A percentile compares a stretch with the other conserved stretches of the same genome.
Evolutionary conservation across 2,329 filamentous ascomycete genomes (phyloP).

Genomic region (Penicillium glabrum): DNA sequence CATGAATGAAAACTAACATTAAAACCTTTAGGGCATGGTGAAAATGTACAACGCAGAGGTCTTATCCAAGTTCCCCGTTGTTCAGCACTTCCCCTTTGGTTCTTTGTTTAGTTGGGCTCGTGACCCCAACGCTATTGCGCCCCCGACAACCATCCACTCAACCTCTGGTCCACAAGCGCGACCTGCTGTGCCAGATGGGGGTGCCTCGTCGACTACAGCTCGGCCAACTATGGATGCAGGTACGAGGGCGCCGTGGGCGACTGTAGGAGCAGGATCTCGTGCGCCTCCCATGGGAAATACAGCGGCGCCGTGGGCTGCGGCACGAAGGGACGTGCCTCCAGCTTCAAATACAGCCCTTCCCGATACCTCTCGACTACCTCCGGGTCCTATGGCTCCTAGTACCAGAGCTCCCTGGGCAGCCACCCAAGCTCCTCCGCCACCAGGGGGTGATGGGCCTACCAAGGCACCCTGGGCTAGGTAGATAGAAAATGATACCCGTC

Average conservation of each 20-base stretch:
- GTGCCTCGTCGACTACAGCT: slow-evolving; percentile 11
- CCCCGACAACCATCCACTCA: slow-evolving; percentile 57
- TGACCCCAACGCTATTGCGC: slow-evolving; percentile 60
- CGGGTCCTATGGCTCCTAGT: slow-evolving; percentile 27
- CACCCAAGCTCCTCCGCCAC: slow-evolving; percentile 16
- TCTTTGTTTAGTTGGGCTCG: slow-evolving; percentile 75
- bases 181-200: slow-evolving; percentile 19
- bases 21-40: slow-evolving; percentile 72
- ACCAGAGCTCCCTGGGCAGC: slow-evolving; percentile 36
- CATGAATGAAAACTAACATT: neutral
- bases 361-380: slow-evolving; percentile 30
- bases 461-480: slow-evolving; percentile 42
- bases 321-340: slow-evolving; percentile 13
- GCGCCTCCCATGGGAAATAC: slow-evolving; percentile 23
- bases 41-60: slow-evolving; percentile 99
- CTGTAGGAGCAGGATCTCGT: slow-evolving; percentile 13
- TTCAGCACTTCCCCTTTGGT: slow-evolving; percentile 92
- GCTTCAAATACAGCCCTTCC: slow-evolving; percentile 15
- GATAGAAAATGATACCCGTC: slow-evolving; percentile 14
- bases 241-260: slow-evolving; percentile 39
- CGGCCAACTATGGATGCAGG: slow-evolving; percentile 22
- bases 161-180: slow-evolving; percentile 27
- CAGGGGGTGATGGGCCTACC: slow-evolving; percentile 28
- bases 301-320: slow-evolving; percentile 32
- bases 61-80: slow-evolving; percentile 91